These are phyloP conservation scores for Corynespora cassiicola DNA, from an alignment of 2,329 filamentous ascomycete genomes.

Conservation along the genomic window DNA sequence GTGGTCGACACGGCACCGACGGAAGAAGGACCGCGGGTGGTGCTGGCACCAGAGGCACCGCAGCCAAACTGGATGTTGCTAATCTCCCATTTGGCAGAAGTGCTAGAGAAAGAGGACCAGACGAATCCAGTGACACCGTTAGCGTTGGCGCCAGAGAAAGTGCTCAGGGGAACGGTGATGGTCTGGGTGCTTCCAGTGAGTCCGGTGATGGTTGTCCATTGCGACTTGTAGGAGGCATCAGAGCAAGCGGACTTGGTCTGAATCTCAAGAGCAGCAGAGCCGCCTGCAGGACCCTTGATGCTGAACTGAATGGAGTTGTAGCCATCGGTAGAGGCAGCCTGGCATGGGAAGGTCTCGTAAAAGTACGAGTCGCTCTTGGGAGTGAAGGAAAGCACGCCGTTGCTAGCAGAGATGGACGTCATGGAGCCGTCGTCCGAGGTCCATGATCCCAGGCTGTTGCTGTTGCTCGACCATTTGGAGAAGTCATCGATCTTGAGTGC, in stretches of 20 bases:
- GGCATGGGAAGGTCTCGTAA: slow-evolving; percentile 61
- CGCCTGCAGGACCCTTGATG: slow-evolving; percentile 53
- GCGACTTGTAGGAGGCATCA: slow-evolving; percentile 50
- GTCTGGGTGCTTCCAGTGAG: slow-evolving; percentile 59
- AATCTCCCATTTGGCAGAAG: slow-evolving; percentile 53
- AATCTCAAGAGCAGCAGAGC: slow-evolving; percentile 53
- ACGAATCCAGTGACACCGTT: slow-evolving; percentile 57
- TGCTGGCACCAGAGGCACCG: slow-evolving; percentile 19
- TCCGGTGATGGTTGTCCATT: slow-evolving; percentile 52
- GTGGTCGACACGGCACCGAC: slow-evolving; percentile 12
- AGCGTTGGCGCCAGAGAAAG: slow-evolving; percentile 58
- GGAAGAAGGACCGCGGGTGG: slow-evolving; percentile 7
- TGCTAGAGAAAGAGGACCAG: slow-evolving; percentile 50
- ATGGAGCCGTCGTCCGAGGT: slow-evolving; percentile 59
- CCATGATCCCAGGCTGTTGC: slow-evolving; percentile 43
- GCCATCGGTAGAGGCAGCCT: slow-evolving; percentile 51
- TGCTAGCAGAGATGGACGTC: slow-evolving; percentile 49
- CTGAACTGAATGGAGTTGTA: slow-evolving; percentile 58
- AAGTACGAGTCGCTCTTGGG: slow-evolving; percentile 59
- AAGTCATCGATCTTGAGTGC: slow-evolving; percentile 48
- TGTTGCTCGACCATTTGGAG: slow-evolving; percentile 43
- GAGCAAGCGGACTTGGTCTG: slow-evolving; percentile 57
- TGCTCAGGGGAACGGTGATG: slow-evolving; percentile 57
- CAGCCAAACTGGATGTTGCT: slow-evolving; percentile 58
- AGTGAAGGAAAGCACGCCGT: slow-evolving; percentile 58